A percentile compares a stretch with the other conserved stretches of the same genome.
Conservation (phyloP, 331 rosid genomes). For the Prunus yedoensis region DNA sequence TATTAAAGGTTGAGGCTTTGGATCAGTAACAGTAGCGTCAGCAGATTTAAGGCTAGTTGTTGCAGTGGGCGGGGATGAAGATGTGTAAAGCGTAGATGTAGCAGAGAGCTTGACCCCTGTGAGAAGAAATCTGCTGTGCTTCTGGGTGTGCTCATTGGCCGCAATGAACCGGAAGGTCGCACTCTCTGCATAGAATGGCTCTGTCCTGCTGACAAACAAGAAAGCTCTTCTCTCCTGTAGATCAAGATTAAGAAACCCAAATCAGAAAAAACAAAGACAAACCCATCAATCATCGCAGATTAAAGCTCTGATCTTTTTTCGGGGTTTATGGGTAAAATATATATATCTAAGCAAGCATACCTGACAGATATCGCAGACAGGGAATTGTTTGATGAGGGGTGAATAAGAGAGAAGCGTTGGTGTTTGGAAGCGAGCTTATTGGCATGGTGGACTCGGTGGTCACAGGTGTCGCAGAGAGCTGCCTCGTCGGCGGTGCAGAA, state of each 20-base stretch:
- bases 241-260: slow-evolving; percentile 9
- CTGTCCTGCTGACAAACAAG: slow-evolving; percentile 82
- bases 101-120: slow-evolving; percentile 65
- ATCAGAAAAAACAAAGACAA: neutral
- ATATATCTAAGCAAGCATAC: slow-evolving; percentile 23
- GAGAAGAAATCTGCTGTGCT: slow-evolving; percentile 75
- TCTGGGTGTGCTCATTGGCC: slow-evolving; percentile 62
- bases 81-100: slow-evolving; percentile 27
- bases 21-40: slow-evolving; percentile 16
- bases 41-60: neutral
- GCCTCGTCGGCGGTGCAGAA: slow-evolving; percentile 98
- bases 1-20: slow-evolving; percentile 22
- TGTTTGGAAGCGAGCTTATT: slow-evolving; percentile 85
- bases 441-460: slow-evolving; percentile 90
- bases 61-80: slow-evolving; percentile 26
- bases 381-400: slow-evolving; percentile 45
- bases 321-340: neutral
- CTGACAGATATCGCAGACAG: slow-evolving; percentile 81
- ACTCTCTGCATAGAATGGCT: slow-evolving; percentile 80
- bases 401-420: slow-evolving; percentile 69
- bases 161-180: slow-evolving; percentile 72
- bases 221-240: slow-evolving; percentile 67
- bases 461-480: slow-evolving; percentile 73
- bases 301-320: neutral
- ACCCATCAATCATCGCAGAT: neutral